Percentiles rank a stretch among this genome's conserved stretches.
These are phyloP conservation scores for Dactylorhiza incarnata DNA, from an alignment of 106 monocot genomes.

Conservation along the genomic window DNA sequence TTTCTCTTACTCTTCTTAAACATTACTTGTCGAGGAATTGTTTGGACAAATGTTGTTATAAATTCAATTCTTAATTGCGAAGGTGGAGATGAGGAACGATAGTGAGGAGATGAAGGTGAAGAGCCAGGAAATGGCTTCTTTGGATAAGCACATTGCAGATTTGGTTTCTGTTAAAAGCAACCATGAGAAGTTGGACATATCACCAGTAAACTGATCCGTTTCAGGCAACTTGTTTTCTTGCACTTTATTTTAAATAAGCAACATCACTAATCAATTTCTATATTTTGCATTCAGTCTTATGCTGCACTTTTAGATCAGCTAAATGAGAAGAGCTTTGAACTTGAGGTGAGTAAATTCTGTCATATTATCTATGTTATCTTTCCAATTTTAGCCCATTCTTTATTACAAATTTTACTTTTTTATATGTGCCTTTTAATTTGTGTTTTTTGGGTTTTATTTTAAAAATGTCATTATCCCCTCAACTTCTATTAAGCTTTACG, in stretches of 20 bases:
- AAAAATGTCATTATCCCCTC: too few relatives aligned
- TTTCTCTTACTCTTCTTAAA: too few relatives aligned
- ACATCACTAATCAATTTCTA: background rate
- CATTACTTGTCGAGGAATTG: background rate
- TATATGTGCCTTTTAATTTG: too few relatives aligned
- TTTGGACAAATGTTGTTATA: background rate
- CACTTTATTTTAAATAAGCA: slow-evolving; percentile 2
- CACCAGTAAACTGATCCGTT: slow-evolving; percentile 33
- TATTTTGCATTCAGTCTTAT: slow-evolving; percentile 61
- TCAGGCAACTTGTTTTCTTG: background rate
- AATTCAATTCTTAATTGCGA: slow-evolving; percentile 10
- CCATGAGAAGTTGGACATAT: slow-evolving; percentile 29
- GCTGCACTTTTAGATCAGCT: slow-evolving; percentile 49
- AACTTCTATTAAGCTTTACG: too few relatives aligned
- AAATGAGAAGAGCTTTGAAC: slow-evolving; percentile 72
- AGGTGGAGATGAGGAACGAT: slow-evolving; percentile 76
- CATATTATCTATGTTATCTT: background rate
- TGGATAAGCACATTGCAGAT: slow-evolving; percentile 68
- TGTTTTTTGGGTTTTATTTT: too few relatives aligned
- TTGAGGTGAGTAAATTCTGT: slow-evolving; percentile 54
- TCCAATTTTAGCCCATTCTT: too few relatives aligned
- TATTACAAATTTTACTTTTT: background rate
- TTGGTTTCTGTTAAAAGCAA: slow-evolving; percentile 40
- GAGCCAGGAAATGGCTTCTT: slow-evolving; percentile 59
- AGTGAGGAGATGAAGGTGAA: slow-evolving; percentile 68